Evolutionary conservation across 306 rosid genomes (phyloP).

Genomic region (Vigna reflexopilosa): DNA sequence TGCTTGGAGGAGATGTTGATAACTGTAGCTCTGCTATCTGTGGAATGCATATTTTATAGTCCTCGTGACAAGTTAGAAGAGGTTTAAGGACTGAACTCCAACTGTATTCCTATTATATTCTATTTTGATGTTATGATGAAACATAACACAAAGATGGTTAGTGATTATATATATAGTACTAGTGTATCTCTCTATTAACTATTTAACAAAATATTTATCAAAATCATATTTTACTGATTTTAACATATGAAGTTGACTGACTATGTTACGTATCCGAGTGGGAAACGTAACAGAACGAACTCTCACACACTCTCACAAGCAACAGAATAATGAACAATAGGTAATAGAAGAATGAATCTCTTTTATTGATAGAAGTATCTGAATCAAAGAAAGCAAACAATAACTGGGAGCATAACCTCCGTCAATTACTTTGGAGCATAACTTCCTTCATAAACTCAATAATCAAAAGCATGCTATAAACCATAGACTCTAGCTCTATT

Average conservation of each 20-base stretch:
- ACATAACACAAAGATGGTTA: not conserved
- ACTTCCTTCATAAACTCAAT: no score
- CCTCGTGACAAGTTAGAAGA: slow-evolving; percentile 82
- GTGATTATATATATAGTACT: slow-evolving; percentile 4
- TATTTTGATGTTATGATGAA: slow-evolving; percentile 31
- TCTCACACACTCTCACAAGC: no score
- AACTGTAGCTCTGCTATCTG: slow-evolving; percentile 86
- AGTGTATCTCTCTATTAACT: slow-evolving; percentile 11
- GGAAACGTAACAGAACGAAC: no score
- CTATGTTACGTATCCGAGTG: not conserved
- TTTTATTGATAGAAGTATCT: no score
- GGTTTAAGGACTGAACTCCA: slow-evolving; percentile 53
- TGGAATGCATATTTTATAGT: slow-evolving; percentile 83
- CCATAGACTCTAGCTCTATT: no score
- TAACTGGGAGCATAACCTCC: no score
- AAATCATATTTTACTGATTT: slow-evolving; percentile 19
- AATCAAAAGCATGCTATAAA: no score
- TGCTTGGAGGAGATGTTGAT: slow-evolving; percentile 97
- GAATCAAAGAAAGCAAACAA: no score
- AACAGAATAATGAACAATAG: no score
- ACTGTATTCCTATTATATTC: slow-evolving; percentile 28
- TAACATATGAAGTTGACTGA: slow-evolving; percentile 22
- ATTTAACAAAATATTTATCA: slow-evolving; percentile 29
- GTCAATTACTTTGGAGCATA: no score
- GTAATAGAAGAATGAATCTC: no score